These are phyloP conservation scores for Coleophoma eucalyptorum DNA, from an alignment of 2,329 filamentous ascomycete genomes.

Conservation along the genomic window DNA sequence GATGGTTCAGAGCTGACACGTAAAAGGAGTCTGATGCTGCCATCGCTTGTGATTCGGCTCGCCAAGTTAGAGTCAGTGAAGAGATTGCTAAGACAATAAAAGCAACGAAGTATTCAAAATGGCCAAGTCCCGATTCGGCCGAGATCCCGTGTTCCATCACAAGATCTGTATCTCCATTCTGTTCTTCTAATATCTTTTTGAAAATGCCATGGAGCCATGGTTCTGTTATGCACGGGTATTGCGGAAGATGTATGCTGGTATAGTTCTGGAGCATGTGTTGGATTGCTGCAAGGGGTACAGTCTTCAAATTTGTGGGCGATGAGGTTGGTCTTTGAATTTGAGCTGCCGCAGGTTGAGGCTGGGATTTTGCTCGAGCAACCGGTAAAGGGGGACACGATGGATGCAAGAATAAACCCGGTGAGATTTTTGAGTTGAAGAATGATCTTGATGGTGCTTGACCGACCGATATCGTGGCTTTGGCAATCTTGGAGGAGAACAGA, in stretches of 20 bases:
- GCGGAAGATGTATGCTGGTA: constrained; percentile 1
- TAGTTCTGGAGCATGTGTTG: constrained; percentile 1
- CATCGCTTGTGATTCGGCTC: not conserved
- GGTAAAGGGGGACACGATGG: not conserved
- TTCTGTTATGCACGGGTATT: constrained; percentile 2
- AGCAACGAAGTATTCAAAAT: constrained; percentile 1
- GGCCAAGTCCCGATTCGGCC: not conserved
- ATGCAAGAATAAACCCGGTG: not conserved
- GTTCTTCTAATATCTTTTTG: not conserved
- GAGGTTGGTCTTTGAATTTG: not conserved
- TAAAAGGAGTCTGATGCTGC: constrained; percentile 1
- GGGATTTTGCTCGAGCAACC: not conserved
- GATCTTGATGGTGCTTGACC: not conserved
- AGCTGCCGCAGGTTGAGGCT: not conserved
- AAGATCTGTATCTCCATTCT: not conserved
- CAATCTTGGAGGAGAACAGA: not conserved
- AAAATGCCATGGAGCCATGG: not conserved
- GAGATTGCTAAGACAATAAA: constrained; percentile 2
- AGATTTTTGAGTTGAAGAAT: not conserved
- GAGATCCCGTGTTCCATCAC: not conserved
- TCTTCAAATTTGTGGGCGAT: not conserved
- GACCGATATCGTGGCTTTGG: not conserved
- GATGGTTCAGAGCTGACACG: constrained; percentile 1
- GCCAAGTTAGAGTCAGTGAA: constrained; percentile 1
- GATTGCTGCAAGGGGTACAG: not conserved